Base-by-base conservation (phyloP, 208 protist species). In the Naegleria gruberi region DNA sequence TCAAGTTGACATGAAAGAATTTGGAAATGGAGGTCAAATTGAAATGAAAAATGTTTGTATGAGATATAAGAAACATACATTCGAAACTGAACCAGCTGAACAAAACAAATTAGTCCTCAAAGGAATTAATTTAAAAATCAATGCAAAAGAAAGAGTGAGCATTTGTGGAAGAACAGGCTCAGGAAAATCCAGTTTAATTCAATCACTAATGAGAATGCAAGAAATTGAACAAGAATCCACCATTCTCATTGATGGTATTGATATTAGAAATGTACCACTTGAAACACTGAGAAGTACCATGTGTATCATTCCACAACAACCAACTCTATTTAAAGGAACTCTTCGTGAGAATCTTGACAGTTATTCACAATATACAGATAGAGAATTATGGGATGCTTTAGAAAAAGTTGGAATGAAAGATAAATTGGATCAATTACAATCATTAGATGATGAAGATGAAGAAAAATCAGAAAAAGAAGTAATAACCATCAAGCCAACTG, bases 141-240 rank as follows among this genome's bases (percentile, higher is more conserved):
- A 89, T 23, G 37, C 91, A 19, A 26, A 87, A n/a, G 94, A 95
- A 90, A 94, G 96, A 92, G 91, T 98, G 65, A 97, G 96, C 82
- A 94, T 98, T 83, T 94, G 96, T 40, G 96, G 97, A 41, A 93
- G 96, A 47, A 97, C 97, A 12, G 97, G 97, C 82, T 81, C 92
- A 37, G 96, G 96, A 84, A 98, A 98, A 89, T 37, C 74, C 8
- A 94, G 90, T 37, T 8, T 95, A 6, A 92, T 95, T 57, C 26
- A 96, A 19, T 91, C 93, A 5, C 89, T 98, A 30, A 97, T 98
- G 90, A 92, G 97, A 41, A 51, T 99, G 85, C 94, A 98, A 44
- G 96, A 99, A 42, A 73, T 96, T 1, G 91, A 93, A 17, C 94
- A 93, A 40, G 43, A 84, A 51, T 37, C 34, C 41, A 30, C 19